Conservation (phyloP, 2,329 filamentous ascomycete species). For the Pezicula radicicola region DNA sequence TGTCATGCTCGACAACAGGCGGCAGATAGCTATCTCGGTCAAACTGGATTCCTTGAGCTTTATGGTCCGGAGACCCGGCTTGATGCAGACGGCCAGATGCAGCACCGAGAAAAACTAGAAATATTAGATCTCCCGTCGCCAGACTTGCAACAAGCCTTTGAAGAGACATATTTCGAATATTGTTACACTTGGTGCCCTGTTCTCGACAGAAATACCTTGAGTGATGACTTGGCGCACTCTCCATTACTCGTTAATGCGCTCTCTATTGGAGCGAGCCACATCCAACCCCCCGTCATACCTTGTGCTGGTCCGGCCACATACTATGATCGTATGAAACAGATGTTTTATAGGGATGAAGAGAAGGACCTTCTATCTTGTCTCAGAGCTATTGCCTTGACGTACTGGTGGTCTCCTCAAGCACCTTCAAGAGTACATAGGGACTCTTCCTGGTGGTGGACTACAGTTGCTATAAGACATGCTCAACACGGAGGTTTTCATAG, state of each 20-base stretch:
- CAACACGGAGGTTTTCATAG: conserved; percentile 42
- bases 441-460: conserved; percentile 44
- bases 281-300: conserved; percentile 37
- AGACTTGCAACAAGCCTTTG: conserved; percentile 36
- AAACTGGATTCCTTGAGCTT: too few species aligned
- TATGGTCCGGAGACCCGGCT: background rate
- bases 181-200: conserved; percentile 41
- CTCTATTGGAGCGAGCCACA: conserved; percentile 36
- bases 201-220: conserved; percentile 29
- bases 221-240: conserved; percentile 29
- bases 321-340: conserved; percentile 35
- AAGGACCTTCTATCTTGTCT: conserved; percentile 32
- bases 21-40: too few species aligned
- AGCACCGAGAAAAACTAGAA: background rate
- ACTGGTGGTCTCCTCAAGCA: conserved; percentile 40
- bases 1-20: too few species aligned
- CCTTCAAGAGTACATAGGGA: conserved; percentile 36
- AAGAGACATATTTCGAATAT: conserved; percentile 40
- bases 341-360: conserved; percentile 40
- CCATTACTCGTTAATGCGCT: conserved; percentile 35
- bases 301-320: conserved; percentile 36
- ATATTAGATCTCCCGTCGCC: conserved; percentile 16
- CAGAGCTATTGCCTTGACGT: conserved; percentile 36
- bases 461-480: conserved; percentile 38
- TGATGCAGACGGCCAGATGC: background rate